These are phyloP conservation scores for Venturia asperata DNA, from an alignment of 2,329 filamentous ascomycete genomes.

Conservation along the genomic window DNA sequence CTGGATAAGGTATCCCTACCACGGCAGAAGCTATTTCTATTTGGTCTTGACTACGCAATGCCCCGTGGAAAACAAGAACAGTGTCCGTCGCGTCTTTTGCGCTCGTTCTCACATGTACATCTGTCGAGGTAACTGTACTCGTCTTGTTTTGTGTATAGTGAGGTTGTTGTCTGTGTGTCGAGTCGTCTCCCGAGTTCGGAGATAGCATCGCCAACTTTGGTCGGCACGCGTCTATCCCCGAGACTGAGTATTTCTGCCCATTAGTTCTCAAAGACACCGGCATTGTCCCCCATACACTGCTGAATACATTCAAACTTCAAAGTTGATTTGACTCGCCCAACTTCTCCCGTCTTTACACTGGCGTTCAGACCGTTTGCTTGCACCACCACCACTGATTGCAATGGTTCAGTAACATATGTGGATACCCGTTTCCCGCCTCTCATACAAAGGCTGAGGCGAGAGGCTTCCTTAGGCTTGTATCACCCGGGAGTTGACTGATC, in stretches of 20 bases:
- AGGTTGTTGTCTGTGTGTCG: no score
- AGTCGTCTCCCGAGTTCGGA: no score
- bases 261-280: neutral
- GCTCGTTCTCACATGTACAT: no score
- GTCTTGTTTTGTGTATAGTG: no score
- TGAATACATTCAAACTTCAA: neutral
- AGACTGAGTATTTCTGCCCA: neutral
- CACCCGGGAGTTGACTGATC: neutral
- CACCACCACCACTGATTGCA: conserved; percentile 15
- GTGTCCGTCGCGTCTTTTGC: no score
- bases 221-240: neutral
- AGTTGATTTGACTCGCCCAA: neutral
- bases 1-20: no score
- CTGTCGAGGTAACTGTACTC: no score
- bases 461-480: neutral
- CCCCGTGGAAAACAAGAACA: no score
- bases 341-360: neutral
- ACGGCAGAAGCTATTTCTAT: no score
- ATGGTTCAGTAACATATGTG: conserved; percentile 31
- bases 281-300: neutral
- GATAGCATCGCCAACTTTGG: neutral
- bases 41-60: no score
- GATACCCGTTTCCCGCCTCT: conserved; percentile 6
- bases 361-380: neutral
- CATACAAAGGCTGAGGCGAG: neutral